These are phyloP conservation scores for Musa balbisiana DNA, from an alignment of 202 grass and related monocot genomes.

Conservation along the genomic window DNA sequence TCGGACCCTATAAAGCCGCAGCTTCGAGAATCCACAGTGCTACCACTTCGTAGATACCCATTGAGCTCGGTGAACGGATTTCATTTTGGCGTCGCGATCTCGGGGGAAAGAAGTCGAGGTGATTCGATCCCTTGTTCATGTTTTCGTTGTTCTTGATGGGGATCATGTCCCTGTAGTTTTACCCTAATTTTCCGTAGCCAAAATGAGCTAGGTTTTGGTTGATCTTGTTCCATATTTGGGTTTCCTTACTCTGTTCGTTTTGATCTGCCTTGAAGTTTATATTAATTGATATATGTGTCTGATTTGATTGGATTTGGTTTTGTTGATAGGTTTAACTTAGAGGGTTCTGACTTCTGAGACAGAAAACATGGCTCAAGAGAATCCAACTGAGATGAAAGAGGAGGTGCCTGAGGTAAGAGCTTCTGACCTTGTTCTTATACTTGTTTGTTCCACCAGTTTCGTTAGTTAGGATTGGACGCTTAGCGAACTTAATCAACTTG, in stretches of 20 bases:
- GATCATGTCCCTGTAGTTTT: not conserved
- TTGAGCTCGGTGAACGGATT: not conserved
- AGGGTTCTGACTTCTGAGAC: not conserved
- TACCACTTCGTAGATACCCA: not conserved
- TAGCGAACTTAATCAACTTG: not conserved
- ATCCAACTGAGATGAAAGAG: conserved; percentile 24
- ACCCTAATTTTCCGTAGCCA: not conserved
- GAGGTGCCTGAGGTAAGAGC: conserved; percentile 23
- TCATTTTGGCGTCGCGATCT: not conserved
- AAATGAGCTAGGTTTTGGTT: not conserved
- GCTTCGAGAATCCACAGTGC: not conserved
- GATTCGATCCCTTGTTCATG: not conserved
- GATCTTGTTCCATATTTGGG: conserved; percentile 10
- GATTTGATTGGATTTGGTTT: not conserved
- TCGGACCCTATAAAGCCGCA: not conserved
- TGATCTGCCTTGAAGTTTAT: too few species aligned
- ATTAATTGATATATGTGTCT: too few species aligned
- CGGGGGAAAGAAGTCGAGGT: not conserved
- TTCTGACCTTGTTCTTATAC: not conserved
- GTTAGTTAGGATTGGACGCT: not conserved
- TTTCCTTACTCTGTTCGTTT: not conserved
- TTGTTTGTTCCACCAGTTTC: not conserved
- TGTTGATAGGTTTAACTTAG: not conserved
- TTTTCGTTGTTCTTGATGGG: not conserved
- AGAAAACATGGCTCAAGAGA: conserved; percentile 15